Conservation (phyloP, 73 alveolate species). For the Stentor roeselii region DNA sequence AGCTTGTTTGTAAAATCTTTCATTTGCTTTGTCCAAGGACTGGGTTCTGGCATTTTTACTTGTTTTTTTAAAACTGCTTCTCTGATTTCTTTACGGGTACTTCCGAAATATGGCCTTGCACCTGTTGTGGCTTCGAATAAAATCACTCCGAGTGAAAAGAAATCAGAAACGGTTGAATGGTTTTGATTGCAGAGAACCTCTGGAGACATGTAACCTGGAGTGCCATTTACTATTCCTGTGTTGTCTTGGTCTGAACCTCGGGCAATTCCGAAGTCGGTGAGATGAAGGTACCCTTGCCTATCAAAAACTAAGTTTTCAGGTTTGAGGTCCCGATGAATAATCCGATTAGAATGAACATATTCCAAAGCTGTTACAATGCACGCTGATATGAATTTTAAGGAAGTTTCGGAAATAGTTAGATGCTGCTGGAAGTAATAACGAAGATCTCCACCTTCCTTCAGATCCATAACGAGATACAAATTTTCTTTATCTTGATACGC, state of each 20-base stretch:
- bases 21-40: slow-evolving; percentile 91
- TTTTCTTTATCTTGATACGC: slow-evolving; percentile 35
- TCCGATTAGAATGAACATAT: slow-evolving; percentile 46
- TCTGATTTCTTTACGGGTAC: background rate
- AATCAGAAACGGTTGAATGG: background rate
- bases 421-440: slow-evolving; percentile 27
- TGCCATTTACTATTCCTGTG: slow-evolving; percentile 16
- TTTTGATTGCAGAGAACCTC: slow-evolving; percentile 7
- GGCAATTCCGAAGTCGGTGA: slow-evolving; percentile 57
- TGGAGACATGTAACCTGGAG: slow-evolving; percentile 35
- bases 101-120: background rate
- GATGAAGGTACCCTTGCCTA: slow-evolving; percentile 44
- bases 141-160: background rate
- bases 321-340: slow-evolving; percentile 55
- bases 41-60: slow-evolving; percentile 69
- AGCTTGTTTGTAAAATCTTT: slow-evolving; percentile 81
- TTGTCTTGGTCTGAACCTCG: slow-evolving; percentile 15
- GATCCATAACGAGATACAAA: slow-evolving; percentile 33
- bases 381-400: slow-evolving; percentile 47
- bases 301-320: slow-evolving; percentile 58
- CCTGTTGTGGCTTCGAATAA: background rate
- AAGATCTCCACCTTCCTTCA: slow-evolving; percentile 40
- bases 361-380: slow-evolving; percentile 45
- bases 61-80: slow-evolving; percentile 30
- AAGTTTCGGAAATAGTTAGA: slow-evolving; percentile 37